Conservation (phyloP, 2,329 filamentous ascomycete species). For the Cytospora chrysosperma region DNA sequence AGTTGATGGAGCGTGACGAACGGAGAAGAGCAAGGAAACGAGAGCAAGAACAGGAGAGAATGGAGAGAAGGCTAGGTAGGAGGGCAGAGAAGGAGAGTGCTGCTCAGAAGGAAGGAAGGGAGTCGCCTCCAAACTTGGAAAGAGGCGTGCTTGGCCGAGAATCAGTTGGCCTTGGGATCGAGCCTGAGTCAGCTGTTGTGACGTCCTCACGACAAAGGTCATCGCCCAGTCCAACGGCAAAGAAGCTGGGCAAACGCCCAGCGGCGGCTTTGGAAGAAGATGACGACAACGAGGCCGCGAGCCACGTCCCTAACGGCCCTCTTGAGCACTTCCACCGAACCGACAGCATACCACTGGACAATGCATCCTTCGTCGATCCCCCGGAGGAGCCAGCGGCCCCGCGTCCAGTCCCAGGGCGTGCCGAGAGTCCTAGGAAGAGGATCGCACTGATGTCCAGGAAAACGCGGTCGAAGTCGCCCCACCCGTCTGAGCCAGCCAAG, state of each 20-base stretch:
- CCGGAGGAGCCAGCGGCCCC: conserved; percentile 26
- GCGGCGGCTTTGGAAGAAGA: conserved; percentile 20
- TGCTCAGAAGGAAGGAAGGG: conserved; percentile 55
- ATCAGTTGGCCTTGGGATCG: conserved; percentile 54
- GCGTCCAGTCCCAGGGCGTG: conserved; percentile 18
- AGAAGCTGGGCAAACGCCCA: conserved; percentile 33
- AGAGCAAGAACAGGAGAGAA: conserved; percentile 63
- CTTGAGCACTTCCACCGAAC: conserved; percentile 47
- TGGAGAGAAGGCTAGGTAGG: conserved; percentile 63
- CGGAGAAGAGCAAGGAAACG: conserved; percentile 75
- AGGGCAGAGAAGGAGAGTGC: conserved; percentile 65
- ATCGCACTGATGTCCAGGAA: conserved; percentile 46
- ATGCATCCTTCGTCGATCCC: conserved; percentile 23
- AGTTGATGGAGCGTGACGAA: conserved; percentile 86
- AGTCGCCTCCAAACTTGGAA: conserved; percentile 57
- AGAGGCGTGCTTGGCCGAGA: conserved; percentile 61
- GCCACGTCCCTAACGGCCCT: conserved; percentile 21
- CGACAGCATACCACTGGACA: conserved; percentile 43
- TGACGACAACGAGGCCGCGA: conserved; percentile 23
- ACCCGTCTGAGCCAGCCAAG: conserved; percentile 43
- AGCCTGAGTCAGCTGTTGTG: conserved; percentile 53
- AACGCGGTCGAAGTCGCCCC: conserved; percentile 49
- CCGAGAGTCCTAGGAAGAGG: conserved; percentile 37
- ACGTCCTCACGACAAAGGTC: conserved; percentile 56
- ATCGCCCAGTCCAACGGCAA: conserved; percentile 32